Evolutionary conservation across 73 alveolate species (phyloP), one percentile per base, ranked within the genome.

Genomic region (Strombidium stylifer): DNA sequence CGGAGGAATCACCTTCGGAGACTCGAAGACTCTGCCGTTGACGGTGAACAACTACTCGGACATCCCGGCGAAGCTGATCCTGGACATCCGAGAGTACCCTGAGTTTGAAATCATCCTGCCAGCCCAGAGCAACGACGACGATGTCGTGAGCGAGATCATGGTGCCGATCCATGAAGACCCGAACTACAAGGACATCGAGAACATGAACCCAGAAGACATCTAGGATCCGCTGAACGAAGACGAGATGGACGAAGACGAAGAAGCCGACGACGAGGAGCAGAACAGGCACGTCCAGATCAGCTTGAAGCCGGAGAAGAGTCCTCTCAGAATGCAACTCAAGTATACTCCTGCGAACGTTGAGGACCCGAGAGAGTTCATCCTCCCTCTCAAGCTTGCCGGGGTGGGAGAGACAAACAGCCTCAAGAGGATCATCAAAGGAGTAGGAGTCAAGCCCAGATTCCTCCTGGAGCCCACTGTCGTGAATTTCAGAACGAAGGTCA

Each of bases 1-100:
- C 81, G 98, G 98, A 31, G 98, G 98, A 11, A 93, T 95, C 27
- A 92, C 98, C 10, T 88, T 78, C 47, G 91, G 91, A 66, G 97
- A 88, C 40, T 82, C 92, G 1, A 88, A 85, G 68, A 56, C 67
- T 10, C 46, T 78, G 36, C 80, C 82, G 12, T 58, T 78, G 25
- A 78, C 89, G 11, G 32, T 78, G n/a, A 62, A 67, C 45, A 78
- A 78, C 61, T 60, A 68, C 20, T 67, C 83, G 2, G 56, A 64
- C 30, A 91, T 95, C 56, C 90, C 91, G 41, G 98, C 98, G 7
- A 92, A 87, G 65, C 88, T 92, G 48, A 82, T 90, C 35, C 74
- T 95, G 16, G 94, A 93, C 82, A 73, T 95, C 61, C 78, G 91
- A 67, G 94, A 91, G 40, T 94, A 91, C 77, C 96, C 93, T 25